Conservation (phyloP, 768 basidiomycete species). For the Agrocybe chaxingu region DNA sequence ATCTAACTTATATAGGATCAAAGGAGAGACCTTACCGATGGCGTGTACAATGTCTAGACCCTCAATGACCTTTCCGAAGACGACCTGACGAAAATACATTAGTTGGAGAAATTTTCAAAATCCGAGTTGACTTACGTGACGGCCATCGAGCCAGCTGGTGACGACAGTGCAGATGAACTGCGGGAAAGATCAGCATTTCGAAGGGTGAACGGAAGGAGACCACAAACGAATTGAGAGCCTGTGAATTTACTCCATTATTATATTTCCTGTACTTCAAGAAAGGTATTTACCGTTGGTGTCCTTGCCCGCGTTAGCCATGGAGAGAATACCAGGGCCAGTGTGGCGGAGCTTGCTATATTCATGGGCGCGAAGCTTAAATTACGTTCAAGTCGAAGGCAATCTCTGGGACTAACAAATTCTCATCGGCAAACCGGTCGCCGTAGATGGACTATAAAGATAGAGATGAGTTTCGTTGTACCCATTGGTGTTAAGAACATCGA, state of each 20-base stretch:
- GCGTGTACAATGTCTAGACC: conserved; percentile 83
- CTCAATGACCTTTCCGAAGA: conserved; percentile 89
- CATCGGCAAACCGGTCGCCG: conserved; percentile 87
- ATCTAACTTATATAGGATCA: not conserved
- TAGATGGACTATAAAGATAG: conserved; percentile 68
- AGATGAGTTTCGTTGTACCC: not conserved
- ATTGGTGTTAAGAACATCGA: not conserved
- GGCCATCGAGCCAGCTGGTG: conserved; percentile 89
- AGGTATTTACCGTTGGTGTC: conserved; percentile 79
- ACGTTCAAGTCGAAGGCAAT: not conserved
- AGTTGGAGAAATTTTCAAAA: not conserved
- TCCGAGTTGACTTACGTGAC: conserved; percentile 55
- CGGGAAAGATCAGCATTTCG: conserved; percentile 6
- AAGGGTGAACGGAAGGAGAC: not conserved
- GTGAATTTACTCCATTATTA: conserved; percentile 1
- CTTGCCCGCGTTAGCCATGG: conserved; percentile 93
- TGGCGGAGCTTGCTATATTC: conserved; percentile 86
- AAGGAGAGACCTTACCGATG: conserved; percentile 53
- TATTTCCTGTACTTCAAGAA: not conserved
- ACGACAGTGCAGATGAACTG: conserved; percentile 91
- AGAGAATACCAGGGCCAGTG: conserved; percentile 80
- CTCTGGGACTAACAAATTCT: conserved; percentile 75
- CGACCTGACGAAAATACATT: conserved; percentile 51
- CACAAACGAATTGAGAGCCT: conserved; percentile 88
- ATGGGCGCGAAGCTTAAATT: conserved; percentile 1